Evolutionary conservation across 2,329 filamentous ascomycete species (phyloP).

Genomic region (Elsinoe fawcettii): DNA sequence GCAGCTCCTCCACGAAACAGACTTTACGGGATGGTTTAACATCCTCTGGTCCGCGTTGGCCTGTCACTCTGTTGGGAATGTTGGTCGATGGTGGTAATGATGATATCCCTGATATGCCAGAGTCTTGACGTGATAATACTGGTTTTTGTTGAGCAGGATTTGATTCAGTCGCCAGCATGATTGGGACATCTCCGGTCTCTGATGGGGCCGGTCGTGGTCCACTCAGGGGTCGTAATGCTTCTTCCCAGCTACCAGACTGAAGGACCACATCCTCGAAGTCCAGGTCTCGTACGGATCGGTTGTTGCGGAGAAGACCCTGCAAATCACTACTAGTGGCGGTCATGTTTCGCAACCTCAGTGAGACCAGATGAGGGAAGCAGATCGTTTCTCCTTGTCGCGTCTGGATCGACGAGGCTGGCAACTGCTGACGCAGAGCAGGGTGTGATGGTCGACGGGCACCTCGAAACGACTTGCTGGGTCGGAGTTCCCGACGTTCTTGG

Average conservation of each 20-base stretch:
- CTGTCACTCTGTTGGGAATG: not conserved
- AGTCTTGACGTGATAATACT: slow-evolving; percentile 2
- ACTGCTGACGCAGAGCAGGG: slow-evolving; percentile 8
- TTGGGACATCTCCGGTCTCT: slow-evolving; percentile 17
- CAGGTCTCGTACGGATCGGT: slow-evolving; percentile 68
- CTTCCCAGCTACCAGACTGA: slow-evolving; percentile 67
- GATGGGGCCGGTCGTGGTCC: not conserved
- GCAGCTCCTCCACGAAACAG: slow-evolving; percentile 10
- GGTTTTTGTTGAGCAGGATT: slow-evolving; percentile 7
- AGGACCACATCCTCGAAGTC: slow-evolving; percentile 71
- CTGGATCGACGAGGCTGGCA: slow-evolving; percentile 26
- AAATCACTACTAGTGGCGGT: slow-evolving; percentile 43
- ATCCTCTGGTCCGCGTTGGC: not conserved
- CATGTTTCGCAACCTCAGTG: slow-evolving; percentile 68
- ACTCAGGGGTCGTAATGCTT: slow-evolving; percentile 67
- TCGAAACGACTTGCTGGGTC: not conserved
- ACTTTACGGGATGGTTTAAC: not conserved
- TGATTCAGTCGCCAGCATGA: slow-evolving; percentile 15
- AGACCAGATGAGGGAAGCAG: slow-evolving; percentile 58
- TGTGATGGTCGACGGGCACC: slow-evolving; percentile 3
- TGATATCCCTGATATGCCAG: slow-evolving; percentile 9
- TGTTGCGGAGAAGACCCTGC: slow-evolving; percentile 51
- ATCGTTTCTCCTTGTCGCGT: slow-evolving; percentile 32
- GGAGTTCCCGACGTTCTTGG: not conserved
- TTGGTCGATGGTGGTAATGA: not conserved